Percentiles rank a stretch among this genome's conserved stretches.
These are phyloP conservation scores for Nicotiana attenuata DNA, from an alignment of 257 asterid species.

Conservation along the genomic window DNA sequence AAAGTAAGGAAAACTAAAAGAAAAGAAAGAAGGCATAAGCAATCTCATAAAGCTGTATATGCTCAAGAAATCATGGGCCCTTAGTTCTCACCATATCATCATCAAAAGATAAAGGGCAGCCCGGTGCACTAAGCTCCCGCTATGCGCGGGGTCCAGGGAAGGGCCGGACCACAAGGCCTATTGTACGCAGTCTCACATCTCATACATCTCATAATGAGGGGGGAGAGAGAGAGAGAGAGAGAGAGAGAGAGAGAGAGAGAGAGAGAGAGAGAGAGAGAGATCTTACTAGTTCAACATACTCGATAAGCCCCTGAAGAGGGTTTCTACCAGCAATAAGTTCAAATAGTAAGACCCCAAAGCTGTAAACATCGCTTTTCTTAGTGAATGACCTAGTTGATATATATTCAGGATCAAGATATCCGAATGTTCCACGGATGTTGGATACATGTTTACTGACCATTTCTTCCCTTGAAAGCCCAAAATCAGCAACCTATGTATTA, in stretches of 20 bases:
- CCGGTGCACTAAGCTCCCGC: too few species aligned
- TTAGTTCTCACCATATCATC: neutral
- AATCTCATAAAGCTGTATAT: neutral
- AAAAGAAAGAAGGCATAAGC: neutral
- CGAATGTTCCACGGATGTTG: slow-evolving; percentile 81
- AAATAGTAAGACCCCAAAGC: slow-evolving; percentile 86
- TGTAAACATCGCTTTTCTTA: slow-evolving; percentile 86
- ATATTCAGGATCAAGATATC: slow-evolving; percentile 95
- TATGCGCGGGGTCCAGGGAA: too few species aligned
- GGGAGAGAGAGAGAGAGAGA: neutral
- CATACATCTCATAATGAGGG: neutral
- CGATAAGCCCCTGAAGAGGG: slow-evolving; percentile 91
- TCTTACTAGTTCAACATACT: slow-evolving; percentile 83
- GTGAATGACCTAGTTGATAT: slow-evolving; percentile 81
- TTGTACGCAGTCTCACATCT: neutral
- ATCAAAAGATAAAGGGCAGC: neutral
- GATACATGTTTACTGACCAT: slow-evolving; percentile 60
- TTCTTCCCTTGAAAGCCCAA: slow-evolving; percentile 97
- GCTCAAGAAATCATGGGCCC: neutral
- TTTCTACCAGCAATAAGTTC: slow-evolving; percentile 89
- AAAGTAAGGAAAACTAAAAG: neutral
- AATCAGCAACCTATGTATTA: slow-evolving; percentile 72
- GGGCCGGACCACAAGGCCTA: too few species aligned
- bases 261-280: slow-evolving; percentile 2
- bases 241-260: neutral